phyloP scores from a whole-genome alignment of 2,329 filamentous ascomycete species.

The Aspergillus nomiae region DNA sequence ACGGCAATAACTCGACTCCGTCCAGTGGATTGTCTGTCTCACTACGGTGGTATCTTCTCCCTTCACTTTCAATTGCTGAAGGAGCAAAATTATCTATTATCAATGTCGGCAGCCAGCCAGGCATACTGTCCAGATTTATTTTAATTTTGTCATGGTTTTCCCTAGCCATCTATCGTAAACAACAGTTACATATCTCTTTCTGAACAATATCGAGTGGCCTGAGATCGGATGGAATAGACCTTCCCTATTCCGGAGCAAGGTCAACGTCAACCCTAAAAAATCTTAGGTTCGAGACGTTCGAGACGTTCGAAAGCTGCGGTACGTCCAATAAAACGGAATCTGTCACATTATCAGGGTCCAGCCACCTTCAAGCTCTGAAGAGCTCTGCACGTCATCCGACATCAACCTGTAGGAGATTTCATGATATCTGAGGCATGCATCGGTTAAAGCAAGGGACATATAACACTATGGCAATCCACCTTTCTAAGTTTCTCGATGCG shows the following conservation, averaged over 20 bases:
- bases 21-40: not conserved
- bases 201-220: no score
- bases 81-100: not conserved
- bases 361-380: not conserved
- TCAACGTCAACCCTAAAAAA: not conserved
- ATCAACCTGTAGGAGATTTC: not conserved
- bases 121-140: not conserved
- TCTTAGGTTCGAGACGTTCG: not conserved
- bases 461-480: not conserved
- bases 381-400: constrained; percentile 1
- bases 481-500: not conserved
- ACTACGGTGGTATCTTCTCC: not conserved
- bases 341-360: not conserved
- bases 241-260: not conserved
- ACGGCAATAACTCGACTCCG: not conserved
- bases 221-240: not conserved
- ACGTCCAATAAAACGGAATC: not conserved
- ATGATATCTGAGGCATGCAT: not conserved
- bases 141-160: no score
- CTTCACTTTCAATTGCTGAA: not conserved
- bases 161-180: no score
- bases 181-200: no score
- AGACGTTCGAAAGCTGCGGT: not conserved
- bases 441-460: not conserved
- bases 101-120: not conserved